phyloP scores from a whole-genome alignment of 768 basidiomycete genomes.

The Termitomyces sp. region DNA sequence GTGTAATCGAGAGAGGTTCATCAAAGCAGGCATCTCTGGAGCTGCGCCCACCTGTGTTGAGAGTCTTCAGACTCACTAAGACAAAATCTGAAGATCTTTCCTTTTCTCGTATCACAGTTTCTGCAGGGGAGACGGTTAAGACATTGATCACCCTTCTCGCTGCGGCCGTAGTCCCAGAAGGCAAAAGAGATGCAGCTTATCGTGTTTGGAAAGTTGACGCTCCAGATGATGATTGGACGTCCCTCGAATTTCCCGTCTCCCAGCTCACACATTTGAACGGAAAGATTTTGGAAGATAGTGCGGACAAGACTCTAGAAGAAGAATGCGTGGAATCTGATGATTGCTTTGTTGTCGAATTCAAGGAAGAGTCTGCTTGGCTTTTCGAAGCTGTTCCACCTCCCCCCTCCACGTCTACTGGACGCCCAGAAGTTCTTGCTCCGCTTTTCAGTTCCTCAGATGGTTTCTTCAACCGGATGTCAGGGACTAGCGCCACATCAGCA shows the following conservation, averaged over 20 bases:
- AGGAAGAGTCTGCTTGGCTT: constrained; percentile 55
- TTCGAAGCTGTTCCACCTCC: constrained; percentile 28
- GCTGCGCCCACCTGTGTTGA: constrained; percentile 64
- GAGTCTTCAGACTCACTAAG: constrained; percentile 45
- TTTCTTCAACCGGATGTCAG: constrained; percentile 46
- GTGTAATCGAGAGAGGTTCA: constrained; percentile 59
- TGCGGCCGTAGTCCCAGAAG: constrained; percentile 26
- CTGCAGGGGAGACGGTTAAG: constrained; percentile 47
- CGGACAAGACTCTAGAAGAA: constrained; percentile 51
- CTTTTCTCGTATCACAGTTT: constrained; percentile 40
- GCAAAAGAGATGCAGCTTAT: constrained; percentile 32
- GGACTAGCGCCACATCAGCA: not conserved
- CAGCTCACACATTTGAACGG: constrained; percentile 26
- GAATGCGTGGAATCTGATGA: constrained; percentile 58
- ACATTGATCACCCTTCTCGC: constrained; percentile 39
- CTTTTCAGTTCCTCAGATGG: constrained; percentile 51
- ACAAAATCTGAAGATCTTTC: constrained; percentile 20
- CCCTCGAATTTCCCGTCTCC: constrained; percentile 28
- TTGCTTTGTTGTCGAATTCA: constrained; percentile 75
- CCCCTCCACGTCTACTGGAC: constrained; percentile 15
- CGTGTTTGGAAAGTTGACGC: constrained; percentile 64
- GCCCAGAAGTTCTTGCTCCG: constrained; percentile 20
- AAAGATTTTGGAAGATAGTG: constrained; percentile 40
- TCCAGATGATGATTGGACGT: constrained; percentile 31
- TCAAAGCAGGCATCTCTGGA: constrained; percentile 56